Evolutionary conservation across 2,329 filamentous ascomycete genomes (phyloP), one percentile per base, ranked within the genome.

Genomic region (Talaromyces atroroseus): DNA sequence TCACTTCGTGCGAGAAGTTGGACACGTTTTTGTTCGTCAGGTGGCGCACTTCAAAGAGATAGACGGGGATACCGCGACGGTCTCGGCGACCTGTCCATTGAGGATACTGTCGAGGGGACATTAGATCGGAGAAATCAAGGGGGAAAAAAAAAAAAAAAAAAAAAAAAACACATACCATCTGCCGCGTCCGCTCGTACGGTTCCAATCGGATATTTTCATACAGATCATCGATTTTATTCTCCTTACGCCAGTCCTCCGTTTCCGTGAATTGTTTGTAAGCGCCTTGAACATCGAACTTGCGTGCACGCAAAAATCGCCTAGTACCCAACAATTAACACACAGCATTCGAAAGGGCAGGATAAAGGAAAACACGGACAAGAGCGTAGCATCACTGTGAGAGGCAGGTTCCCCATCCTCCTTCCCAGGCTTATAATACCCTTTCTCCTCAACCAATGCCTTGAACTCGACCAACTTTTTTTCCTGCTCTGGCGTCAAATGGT

Each of bases 71-170:
- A 63, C 92, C 92, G 64, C 91, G 88, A 64, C 85, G 88, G 74
- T 96, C 92, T 63, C 92, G 84, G 62, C 91, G 88, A 55, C 92
- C 92, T 20, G 90, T 95, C 89, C 91, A 96, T 83, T 96, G 90
- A 23, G 92, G 91, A 68, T 96, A 96, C 88, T 92, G 66, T 49
- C 5, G 14, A 34, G 4, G 24, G 2, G 18, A 8, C 20, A 32
- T 38, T 23, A 26, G 29, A 29, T 57, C 8, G 54, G 16, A 8
- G 23, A 34, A 34, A n/a, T 29, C 26, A 20, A 16, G n/a, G n/a
- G n/a, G n/a, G n/a, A n/a, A 46, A 56, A 48, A 36, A 46, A 7
- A 34, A 40, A 23, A 36, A 23, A 3, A 38, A 46, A 7, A 32
- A 46, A 14, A 42, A 42, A 11, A 38, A 26, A 8, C 32, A 71